Conservation (phyloP, 495 filamentous ascomycete genomes). For the Xylaria grammica region DNA sequence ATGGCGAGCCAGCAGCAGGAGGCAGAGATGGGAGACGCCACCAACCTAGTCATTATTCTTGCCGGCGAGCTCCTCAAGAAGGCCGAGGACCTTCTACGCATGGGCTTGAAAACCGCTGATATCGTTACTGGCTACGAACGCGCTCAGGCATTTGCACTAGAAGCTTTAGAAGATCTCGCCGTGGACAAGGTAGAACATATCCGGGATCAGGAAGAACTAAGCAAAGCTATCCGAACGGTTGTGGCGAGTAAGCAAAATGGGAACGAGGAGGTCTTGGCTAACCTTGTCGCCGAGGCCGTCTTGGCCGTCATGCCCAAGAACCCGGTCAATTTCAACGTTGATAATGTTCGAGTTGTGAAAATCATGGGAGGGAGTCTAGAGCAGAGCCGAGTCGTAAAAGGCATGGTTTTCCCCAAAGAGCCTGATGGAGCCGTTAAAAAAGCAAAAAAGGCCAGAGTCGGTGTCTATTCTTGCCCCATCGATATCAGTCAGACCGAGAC, state of each 20-base stretch:
- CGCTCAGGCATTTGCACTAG: slow-evolving; percentile 85
- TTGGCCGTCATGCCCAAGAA: slow-evolving; percentile 95
- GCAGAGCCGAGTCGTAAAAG: slow-evolving; percentile 92
- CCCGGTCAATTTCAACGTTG: slow-evolving; percentile 98
- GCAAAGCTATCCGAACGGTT: slow-evolving; percentile 94
- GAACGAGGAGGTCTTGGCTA: slow-evolving; percentile 83
- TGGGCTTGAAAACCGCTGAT: slow-evolving; percentile 97
- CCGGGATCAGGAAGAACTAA: slow-evolving; percentile 76
- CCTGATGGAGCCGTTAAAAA: slow-evolving; percentile 91
- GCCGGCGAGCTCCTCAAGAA: slow-evolving; percentile 97
- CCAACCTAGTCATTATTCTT: slow-evolving; percentile 95
- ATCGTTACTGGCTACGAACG: slow-evolving; percentile 95
- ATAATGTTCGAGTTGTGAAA: slow-evolving; percentile 98
- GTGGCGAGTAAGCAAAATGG: slow-evolving; percentile 96
- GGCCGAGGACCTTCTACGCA: slow-evolving; percentile 91
- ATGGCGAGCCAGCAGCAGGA: slow-evolving; percentile 99
- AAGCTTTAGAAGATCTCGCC: slow-evolving; percentile 83
- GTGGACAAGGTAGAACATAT: slow-evolving; percentile 90
- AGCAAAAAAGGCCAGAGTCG: slow-evolving; percentile 91
- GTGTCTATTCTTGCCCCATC: slow-evolving; percentile 94
- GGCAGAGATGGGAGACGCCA: slow-evolving; percentile 97
- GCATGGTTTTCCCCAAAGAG: slow-evolving; percentile 96
- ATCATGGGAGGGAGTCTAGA: slow-evolving; percentile 97
- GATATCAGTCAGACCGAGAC: slow-evolving; percentile 97
- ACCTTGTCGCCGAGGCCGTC: slow-evolving; percentile 90